phyloP scores from a whole-genome alignment of 2,329 filamentous ascomycete genomes.

The Herpomyces periplanetae region DNA sequence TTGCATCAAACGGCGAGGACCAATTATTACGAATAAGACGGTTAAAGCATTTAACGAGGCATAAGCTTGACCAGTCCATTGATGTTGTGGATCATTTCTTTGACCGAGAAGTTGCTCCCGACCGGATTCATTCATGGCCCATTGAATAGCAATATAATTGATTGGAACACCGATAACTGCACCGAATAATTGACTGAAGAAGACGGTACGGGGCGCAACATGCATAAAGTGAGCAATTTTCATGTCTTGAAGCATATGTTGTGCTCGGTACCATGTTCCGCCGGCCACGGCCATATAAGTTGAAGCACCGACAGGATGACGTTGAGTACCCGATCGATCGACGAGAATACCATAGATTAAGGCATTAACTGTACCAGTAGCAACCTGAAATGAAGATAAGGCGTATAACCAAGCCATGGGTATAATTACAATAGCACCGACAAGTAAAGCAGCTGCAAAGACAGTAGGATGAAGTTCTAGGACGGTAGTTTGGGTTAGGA shows the following conservation, averaged over 20 bases:
- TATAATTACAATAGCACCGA: conserved; percentile 15
- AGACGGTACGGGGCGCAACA: conserved; percentile 16
- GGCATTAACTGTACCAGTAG: conserved; percentile 19
- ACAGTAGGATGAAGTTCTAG: conserved; percentile 20
- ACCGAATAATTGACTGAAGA: conserved; percentile 20
- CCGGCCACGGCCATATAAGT: conserved; percentile 18
- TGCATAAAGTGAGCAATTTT: conserved; percentile 25
- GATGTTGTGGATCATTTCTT: conserved; percentile 14
- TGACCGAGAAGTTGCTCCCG: conserved; percentile 14
- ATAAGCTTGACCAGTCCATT: conserved; percentile 19
- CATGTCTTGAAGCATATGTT: conserved; percentile 18
- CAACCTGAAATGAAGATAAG: conserved; percentile 14
- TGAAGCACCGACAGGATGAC: conserved; percentile 17
- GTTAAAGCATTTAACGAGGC: conserved; percentile 14
- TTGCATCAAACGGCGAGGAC: conserved; percentile 6
- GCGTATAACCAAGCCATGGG: conserved; percentile 19
- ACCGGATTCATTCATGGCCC: conserved; percentile 18
- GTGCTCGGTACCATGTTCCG: conserved; percentile 18
- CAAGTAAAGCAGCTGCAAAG: conserved; percentile 15
- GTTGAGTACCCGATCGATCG: conserved; percentile 12
- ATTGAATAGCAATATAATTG: conserved; percentile 19
- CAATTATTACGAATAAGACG: conserved; percentile 19
- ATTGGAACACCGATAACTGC: conserved; percentile 17
- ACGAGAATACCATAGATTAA: conserved; percentile 19
- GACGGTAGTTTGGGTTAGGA: conserved; percentile 13